phyloP scores from a whole-genome alignment of 2,329 filamentous ascomycete species.

The Fusarium sp. region DNA sequence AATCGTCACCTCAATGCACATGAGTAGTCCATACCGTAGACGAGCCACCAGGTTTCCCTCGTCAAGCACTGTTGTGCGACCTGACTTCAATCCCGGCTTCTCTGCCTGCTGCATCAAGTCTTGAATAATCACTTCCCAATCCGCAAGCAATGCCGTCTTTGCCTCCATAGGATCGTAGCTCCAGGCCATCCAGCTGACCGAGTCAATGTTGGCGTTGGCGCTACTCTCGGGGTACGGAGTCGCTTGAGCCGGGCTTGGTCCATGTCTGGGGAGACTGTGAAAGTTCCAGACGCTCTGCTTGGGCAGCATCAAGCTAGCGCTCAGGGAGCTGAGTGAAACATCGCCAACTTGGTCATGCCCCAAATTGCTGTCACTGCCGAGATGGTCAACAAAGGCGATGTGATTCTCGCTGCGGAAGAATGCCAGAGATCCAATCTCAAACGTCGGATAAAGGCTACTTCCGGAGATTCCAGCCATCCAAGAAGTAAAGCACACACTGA shows the following conservation, averaged over 20 bases:
- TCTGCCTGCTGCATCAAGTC: conserved; percentile 52
- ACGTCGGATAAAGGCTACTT: conserved; percentile 62
- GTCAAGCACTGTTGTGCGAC: conserved; percentile 54
- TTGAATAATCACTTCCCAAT: conserved; percentile 51
- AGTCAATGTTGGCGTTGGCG: conserved; percentile 24
- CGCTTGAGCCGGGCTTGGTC: conserved; percentile 37
- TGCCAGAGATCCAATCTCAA: conserved; percentile 63
- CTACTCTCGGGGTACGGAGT: conserved; percentile 39
- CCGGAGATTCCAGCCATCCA: conserved; percentile 56
- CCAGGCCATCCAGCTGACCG: conserved; percentile 9
- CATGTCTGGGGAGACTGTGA: conserved; percentile 20
- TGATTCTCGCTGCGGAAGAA: conserved; percentile 63
- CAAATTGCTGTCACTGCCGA: conserved; percentile 61
- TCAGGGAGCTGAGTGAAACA: conserved; percentile 64
- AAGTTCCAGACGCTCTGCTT: conserved; percentile 63
- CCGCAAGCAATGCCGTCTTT: conserved; percentile 46
- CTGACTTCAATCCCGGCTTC: conserved; percentile 48
- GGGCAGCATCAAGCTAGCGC: conserved; percentile 63
- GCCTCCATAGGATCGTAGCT: conserved; percentile 25
- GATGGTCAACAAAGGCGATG: conserved; percentile 58
- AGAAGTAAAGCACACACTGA: conserved; percentile 45
- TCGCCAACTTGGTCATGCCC: conserved; percentile 60
- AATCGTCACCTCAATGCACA: conserved; percentile 19
- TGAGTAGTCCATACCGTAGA: conserved; percentile 4
- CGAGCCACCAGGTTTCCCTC: conserved; percentile 47